Conservation (phyloP, 805 yeast species). For the Lachancea quebecensis region DNA sequence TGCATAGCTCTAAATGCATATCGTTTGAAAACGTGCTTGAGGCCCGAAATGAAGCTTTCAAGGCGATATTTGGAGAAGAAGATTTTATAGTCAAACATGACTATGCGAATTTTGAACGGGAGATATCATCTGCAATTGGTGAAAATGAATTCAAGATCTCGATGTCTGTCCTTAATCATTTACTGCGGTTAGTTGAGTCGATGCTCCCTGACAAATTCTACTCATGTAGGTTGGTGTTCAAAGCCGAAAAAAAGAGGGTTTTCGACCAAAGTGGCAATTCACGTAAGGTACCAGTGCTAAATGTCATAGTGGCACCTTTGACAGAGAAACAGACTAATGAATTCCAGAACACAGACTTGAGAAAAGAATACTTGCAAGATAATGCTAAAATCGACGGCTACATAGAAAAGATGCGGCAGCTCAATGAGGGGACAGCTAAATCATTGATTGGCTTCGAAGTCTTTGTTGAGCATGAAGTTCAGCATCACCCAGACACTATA, state of each 20-base stretch:
- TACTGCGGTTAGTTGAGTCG: constrained; percentile 35
- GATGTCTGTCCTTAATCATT: constrained; percentile 42
- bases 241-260: constrained; percentile 10
- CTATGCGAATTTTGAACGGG: constrained; percentile 13
- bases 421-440: constrained; percentile 16
- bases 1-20: constrained; percentile 41
- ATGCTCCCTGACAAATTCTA: constrained; percentile 25
- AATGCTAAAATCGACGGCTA: constrained; percentile 10
- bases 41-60: constrained; percentile 11
- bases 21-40: constrained; percentile 12
- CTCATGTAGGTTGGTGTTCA: constrained; percentile 34
- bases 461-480: constrained; percentile 31
- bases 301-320: constrained; percentile 32
- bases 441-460: constrained; percentile 36
- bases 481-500: constrained; percentile 23
- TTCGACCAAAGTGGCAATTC: not conserved
- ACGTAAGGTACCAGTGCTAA: constrained; percentile 24
- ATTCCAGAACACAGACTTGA: constrained; percentile 14
- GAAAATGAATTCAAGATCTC: constrained; percentile 62
- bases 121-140: constrained; percentile 41
- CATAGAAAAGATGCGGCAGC: constrained; percentile 12
- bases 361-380: constrained; percentile 8
- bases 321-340: constrained; percentile 22
- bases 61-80: constrained; percentile 19
- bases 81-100: constrained; percentile 18